phyloP scores from a whole-genome alignment of 495 filamentous ascomycete genomes.

The Trichocladium antarcticum region DNA sequence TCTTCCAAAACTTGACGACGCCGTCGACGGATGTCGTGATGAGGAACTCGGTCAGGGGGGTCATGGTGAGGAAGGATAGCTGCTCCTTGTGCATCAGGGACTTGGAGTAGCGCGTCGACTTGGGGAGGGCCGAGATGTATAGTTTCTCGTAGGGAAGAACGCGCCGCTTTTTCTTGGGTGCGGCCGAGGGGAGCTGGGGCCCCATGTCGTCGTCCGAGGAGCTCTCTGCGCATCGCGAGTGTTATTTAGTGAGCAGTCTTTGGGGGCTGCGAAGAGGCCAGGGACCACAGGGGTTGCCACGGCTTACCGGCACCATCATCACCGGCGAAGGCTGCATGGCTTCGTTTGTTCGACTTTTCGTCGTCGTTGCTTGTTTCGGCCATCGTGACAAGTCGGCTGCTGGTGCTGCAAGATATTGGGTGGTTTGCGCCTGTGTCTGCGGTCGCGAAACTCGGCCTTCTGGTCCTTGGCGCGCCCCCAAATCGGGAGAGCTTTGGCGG shows the following conservation, averaged over 20 bases:
- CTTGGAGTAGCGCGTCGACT: slow-evolving; percentile 75
- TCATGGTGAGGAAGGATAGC: slow-evolving; percentile 72
- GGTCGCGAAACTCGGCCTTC: neutral
- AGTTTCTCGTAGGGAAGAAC: slow-evolving; percentile 90
- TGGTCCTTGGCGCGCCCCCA: neutral
- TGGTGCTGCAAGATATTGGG: neutral
- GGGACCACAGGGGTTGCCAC: neutral
- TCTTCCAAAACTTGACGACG: slow-evolving; percentile 99
- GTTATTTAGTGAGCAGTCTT: no score
- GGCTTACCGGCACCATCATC: slow-evolving; percentile 33
- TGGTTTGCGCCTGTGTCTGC: no score
- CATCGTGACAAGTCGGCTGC: slow-evolving; percentile 7
- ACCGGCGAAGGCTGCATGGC: slow-evolving; percentile 33
- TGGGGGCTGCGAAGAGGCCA: no score
- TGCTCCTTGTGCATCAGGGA: slow-evolving; percentile 98
- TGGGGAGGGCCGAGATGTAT: slow-evolving; percentile 81
- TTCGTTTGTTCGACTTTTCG: slow-evolving; percentile 37
- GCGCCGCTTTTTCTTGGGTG: slow-evolving; percentile 82
- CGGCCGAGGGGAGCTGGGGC: slow-evolving; percentile 62
- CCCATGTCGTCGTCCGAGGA: slow-evolving; percentile 94
- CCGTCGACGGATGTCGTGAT: slow-evolving; percentile 90
- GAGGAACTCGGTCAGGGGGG: slow-evolving; percentile 82
- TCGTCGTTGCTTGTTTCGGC: slow-evolving; percentile 18
- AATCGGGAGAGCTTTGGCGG: slow-evolving; percentile 4
- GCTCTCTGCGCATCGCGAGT: slow-evolving; percentile 37